Evolutionary conservation across 2,329 filamentous ascomycete genomes (phyloP).

Genomic region (Podosphaera xanthii): DNA sequence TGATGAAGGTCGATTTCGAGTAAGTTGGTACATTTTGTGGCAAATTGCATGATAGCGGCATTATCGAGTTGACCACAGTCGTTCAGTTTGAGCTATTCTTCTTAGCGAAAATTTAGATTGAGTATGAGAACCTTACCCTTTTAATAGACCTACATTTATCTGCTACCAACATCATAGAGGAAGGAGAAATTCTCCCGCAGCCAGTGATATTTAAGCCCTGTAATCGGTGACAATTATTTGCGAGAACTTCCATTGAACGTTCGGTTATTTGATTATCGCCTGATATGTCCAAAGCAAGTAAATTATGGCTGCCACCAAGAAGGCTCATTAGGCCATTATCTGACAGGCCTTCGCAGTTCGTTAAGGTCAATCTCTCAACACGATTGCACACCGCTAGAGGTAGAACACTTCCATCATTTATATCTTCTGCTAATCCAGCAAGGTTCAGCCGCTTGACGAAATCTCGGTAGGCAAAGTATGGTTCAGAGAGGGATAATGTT

Average conservation of each 20-base stretch:
- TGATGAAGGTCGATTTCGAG: constrained; percentile 90
- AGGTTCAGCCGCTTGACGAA: constrained; percentile 86
- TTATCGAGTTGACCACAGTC: constrained; percentile 73
- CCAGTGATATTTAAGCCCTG: constrained; percentile 86
- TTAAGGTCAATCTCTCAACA: constrained; percentile 79
- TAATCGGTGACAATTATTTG: constrained; percentile 58
- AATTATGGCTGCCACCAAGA: constrained; percentile 52
- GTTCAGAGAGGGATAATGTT: constrained; percentile 47
- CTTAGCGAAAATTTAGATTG: constrained; percentile 5
- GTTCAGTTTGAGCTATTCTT: constrained; percentile 65
- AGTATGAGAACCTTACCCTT: constrained; percentile 31
- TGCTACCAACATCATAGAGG: constrained; percentile 61
- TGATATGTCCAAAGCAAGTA: constrained; percentile 80
- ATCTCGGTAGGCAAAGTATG: constrained; percentile 72
- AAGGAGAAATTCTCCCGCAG: constrained; percentile 66
- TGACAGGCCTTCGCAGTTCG: constrained; percentile 66
- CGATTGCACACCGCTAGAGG: constrained; percentile 70
- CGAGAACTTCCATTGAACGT: constrained; percentile 52
- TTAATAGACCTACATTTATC: constrained; percentile 71
- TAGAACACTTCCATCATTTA: constrained; percentile 77
- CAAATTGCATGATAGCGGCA: constrained; percentile 62
- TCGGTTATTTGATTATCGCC: constrained; percentile 63
- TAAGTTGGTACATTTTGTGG: constrained; percentile 70
- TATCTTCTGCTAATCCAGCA: constrained; percentile 45
- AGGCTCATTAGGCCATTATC: constrained; percentile 65